phyloP scores from a whole-genome alignment of 345 rosid species.

The Eucalyptus curtisii region DNA sequence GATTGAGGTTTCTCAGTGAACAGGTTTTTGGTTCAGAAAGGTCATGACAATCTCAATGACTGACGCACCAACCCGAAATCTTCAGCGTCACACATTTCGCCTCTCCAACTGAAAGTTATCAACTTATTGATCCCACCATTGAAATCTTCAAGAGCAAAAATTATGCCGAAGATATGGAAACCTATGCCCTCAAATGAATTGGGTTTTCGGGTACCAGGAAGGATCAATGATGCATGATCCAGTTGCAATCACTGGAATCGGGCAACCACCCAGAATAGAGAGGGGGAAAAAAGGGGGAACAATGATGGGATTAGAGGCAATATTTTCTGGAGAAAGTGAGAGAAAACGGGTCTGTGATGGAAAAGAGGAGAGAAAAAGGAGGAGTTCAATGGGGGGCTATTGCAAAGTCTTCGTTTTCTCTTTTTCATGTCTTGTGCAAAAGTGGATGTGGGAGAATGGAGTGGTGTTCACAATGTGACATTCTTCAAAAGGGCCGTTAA shows the following conservation, averaged over 20 bases:
- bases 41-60: neutral
- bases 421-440: neutral
- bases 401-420: neutral
- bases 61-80: neutral
- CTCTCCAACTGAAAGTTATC: neutral
- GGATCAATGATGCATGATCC: neutral
- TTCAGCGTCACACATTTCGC: neutral
- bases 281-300: neutral
- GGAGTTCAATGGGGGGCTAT: slow-evolving; percentile 1
- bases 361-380: neutral
- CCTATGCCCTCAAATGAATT: neutral
- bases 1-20: neutral
- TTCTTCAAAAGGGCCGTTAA: slow-evolving; percentile 33
- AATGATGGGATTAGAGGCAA: neutral
- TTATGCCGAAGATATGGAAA: neutral
- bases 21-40: neutral
- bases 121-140: neutral
- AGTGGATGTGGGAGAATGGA: slow-evolving; percentile 13
- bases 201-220: neutral
- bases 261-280: neutral
- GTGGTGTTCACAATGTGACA: slow-evolving; percentile 18
- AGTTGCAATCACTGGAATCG: neutral
- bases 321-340: neutral
- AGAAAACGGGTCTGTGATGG: neutral
- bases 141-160: neutral